Conservation (phyloP, 2,329 filamentous ascomycete genomes). For the Penicillium expansum region DNA sequence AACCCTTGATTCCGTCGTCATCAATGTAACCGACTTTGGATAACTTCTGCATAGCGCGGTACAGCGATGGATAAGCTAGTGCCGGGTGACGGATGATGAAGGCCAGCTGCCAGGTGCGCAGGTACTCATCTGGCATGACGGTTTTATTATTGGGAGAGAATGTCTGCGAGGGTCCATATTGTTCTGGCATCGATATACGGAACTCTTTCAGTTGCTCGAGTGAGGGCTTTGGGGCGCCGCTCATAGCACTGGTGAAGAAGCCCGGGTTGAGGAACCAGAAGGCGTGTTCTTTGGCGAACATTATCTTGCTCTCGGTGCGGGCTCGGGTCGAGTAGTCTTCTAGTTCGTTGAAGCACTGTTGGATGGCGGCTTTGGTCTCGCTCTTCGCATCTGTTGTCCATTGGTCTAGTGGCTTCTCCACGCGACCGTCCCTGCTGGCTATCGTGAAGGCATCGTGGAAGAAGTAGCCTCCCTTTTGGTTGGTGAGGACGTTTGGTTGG, state of each 20-base stretch:
- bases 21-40: slow-evolving; percentile 11
- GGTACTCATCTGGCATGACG: slow-evolving; percentile 34
- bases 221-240: neutral
- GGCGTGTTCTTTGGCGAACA: slow-evolving; percentile 39
- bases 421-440: neutral
- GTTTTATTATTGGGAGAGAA: slow-evolving; percentile 33
- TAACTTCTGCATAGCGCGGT: slow-evolving; percentile 29
- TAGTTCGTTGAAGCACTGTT: slow-evolving; percentile 25
- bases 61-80: slow-evolving; percentile 37
- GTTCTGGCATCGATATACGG: slow-evolving; percentile 9
- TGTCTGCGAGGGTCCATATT: slow-evolving; percentile 15
- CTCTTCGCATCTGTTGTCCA: slow-evolving; percentile 27
- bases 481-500: slow-evolving; percentile 12
- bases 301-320: slow-evolving; percentile 24
- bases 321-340: slow-evolving; percentile 23
- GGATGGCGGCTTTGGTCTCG: slow-evolving; percentile 23
- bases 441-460: slow-evolving; percentile 7
- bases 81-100: slow-evolving; percentile 42
- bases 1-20: slow-evolving; percentile 6
- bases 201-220: slow-evolving; percentile 10
- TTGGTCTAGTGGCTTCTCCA: slow-evolving; percentile 18
- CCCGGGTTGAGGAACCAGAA: slow-evolving; percentile 26
- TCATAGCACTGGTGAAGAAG: slow-evolving; percentile 13
- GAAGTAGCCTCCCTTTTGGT: slow-evolving; percentile 12
- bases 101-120: slow-evolving; percentile 31